Percentiles rank a stretch among this genome's conserved stretches.
phyloP scores from a whole-genome alignment of 1,284 basidiomycete species.

The Ceratobasidium sp. region DNA sequence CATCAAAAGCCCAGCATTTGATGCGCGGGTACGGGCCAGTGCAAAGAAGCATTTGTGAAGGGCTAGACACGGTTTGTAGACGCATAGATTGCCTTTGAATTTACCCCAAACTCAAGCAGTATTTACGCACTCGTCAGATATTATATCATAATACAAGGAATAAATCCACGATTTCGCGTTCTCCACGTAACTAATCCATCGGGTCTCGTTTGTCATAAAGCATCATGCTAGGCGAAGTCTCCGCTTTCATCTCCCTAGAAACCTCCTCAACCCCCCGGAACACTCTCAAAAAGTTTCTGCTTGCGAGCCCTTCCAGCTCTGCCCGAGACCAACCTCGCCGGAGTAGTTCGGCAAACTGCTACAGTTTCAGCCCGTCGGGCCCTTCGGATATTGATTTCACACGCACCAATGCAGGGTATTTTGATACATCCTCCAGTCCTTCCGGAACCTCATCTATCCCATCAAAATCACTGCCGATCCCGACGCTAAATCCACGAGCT shows the following conservation, averaged over 20 bases:
- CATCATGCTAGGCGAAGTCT: conserved; percentile 8
- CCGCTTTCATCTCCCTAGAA: not conserved
- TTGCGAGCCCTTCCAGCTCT: conserved; percentile 80
- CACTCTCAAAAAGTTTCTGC: conserved; percentile 80
- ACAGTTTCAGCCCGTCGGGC: not conserved
- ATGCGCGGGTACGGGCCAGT: conserved; percentile 78
- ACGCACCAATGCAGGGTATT: conserved; percentile 70
- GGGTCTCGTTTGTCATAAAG: conserved; percentile 27
- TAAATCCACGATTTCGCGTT: not conserved
- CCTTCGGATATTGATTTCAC: not conserved
- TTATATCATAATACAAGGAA: not conserved
- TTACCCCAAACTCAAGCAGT: not conserved
- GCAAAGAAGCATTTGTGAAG: conserved; percentile 80
- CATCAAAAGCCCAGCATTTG: conserved; percentile 80
- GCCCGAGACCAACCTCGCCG: conserved; percentile 77
- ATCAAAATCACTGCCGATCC: conserved; percentile 76
- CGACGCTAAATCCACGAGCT: conserved; percentile 53
- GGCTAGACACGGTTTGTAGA: not conserved
- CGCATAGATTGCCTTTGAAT: too few species aligned
- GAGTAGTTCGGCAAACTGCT: conserved; percentile 80
- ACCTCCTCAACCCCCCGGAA: conserved; percentile 74
- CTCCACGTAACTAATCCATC: not conserved
- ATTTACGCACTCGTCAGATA: conserved; percentile 22
- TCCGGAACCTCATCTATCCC: conserved; percentile 64
- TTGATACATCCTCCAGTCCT: conserved; percentile 72